Base-by-base conservation (phyloP, 192 early-diverging fungal genomes). In the Coemansia sp. region DNA sequence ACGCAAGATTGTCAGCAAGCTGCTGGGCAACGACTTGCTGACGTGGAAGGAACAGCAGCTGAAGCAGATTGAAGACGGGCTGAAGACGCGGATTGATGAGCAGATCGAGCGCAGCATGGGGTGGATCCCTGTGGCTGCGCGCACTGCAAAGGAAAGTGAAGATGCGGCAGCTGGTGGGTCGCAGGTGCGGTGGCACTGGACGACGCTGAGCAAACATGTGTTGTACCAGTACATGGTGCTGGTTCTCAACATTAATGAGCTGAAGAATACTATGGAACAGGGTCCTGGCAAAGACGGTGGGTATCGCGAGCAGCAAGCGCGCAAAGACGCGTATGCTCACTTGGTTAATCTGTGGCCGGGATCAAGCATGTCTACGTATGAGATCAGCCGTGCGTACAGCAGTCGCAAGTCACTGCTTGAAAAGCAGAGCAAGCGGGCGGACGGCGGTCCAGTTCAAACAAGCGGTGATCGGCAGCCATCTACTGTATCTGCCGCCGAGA, bases 111-210 rank as follows among this genome's bases (percentile, higher is more conserved):
- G 57, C 17, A 68, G 65, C 4, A 63, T 74, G 55, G 80, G 80
- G 15, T 82, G 80, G 80, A 77, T 82, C 12, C 73, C 73, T 3
- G 80, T 82, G 0, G 69, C 53, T 8, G 58, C 64, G 5, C 70
- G 75, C 21, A 35, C 70, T 0, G 41, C 66, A 4, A 25, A 56
- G 10, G 73, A 82, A 49, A 71, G 76, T 6, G 75, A 66, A 4
- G 66, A 64, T 1, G 65, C 70, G 51, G 35, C 25, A 22, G 12
- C 25, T 15, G 63, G 78, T 62, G 63, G 62, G 6, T 60, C 73
- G 10, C 80, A 77, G 32, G 70, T 77, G 37, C 66, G 80, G 52
- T 82, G 80, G 80, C 80, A 82, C 32, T 82, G 80, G 80, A 77
- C 80, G 23, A 76, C 80, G 45, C 56, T 82, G 32, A 82, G 73